Conservation (phyloP, 2,329 filamentous ascomycete genomes). For the Clonostachys byssicola region DNA sequence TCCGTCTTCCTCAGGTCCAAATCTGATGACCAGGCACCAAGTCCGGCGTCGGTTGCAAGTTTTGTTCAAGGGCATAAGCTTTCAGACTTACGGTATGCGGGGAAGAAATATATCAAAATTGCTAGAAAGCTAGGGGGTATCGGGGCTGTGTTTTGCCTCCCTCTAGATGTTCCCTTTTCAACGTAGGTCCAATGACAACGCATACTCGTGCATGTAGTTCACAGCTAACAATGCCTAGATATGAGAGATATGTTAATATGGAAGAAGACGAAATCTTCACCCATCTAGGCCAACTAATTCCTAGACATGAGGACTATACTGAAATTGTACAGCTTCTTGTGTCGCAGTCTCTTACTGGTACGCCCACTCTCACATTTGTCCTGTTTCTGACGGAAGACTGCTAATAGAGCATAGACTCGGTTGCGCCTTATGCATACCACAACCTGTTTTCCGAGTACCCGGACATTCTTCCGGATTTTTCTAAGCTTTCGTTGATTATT, state of each 20-base stretch:
- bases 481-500: background rate
- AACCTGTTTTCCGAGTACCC: background rate
- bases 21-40: conserved; percentile 10
- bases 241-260: conserved; percentile 19
- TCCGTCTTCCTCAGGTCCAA: conserved; percentile 19
- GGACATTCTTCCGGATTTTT: background rate
- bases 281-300: background rate
- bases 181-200: conserved; percentile 16
- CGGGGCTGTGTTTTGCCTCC: conserved; percentile 23
- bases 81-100: conserved; percentile 20
- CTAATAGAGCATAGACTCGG: background rate
- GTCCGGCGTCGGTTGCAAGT: conserved; percentile 10
- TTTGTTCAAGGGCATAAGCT: conserved; percentile 12
- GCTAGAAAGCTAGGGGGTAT: conserved; percentile 18
- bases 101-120: conserved; percentile 27
- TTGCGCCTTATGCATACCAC: background rate
- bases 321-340: no score
- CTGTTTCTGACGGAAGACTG: background rate
- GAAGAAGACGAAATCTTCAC: background rate
- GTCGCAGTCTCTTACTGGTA: no score
- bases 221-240: conserved; percentile 9
- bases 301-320: background rate
- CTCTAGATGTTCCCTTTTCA: conserved; percentile 19
- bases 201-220: background rate
- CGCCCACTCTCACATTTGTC: background rate